phyloP scores from a whole-genome alignment of 768 basidiomycete species.

The Leccinum uliginosum region DNA sequence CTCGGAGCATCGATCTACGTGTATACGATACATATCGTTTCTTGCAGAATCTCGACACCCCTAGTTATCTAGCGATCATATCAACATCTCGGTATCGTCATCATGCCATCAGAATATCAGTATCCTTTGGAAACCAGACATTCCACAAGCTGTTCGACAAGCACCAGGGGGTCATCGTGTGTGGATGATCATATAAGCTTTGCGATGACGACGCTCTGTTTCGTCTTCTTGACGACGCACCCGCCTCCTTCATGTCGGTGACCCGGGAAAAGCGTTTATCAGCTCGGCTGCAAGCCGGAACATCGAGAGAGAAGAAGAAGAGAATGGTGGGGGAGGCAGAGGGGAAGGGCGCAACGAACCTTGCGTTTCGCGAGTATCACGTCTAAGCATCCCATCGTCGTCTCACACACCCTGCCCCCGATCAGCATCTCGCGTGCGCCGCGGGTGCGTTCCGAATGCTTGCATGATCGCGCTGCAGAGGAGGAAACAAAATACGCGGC shows the following conservation, averaged over 20 bases:
- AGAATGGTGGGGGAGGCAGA: too few relatives aligned
- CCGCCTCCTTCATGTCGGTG: slow-evolving; percentile 14
- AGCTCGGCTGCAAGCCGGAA: background rate
- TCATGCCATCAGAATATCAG: slow-evolving; percentile 4
- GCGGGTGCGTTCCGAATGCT: slow-evolving; percentile 21
- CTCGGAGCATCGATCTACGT: background rate
- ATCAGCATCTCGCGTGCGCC: slow-evolving; percentile 19
- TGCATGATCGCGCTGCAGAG: slow-evolving; percentile 11
- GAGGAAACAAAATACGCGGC: background rate
- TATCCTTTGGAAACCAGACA: slow-evolving; percentile 23
- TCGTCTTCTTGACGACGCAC: slow-evolving; percentile 26
- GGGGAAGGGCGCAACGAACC: too few relatives aligned
- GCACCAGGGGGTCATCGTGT: slow-evolving; percentile 9
- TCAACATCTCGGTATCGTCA: background rate
- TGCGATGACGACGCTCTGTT: slow-evolving; percentile 23
- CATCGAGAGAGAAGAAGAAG: too few relatives aligned
- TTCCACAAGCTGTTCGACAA: slow-evolving; percentile 20
- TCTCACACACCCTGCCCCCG: slow-evolving; percentile 20
- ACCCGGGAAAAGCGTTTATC: background rate
- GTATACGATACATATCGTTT: background rate
- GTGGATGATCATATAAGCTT: slow-evolving; percentile 14
- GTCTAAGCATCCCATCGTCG: slow-evolving; percentile 27
- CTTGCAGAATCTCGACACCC: background rate
- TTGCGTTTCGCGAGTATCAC: slow-evolving; percentile 23
- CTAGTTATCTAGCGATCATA: background rate